Conservation (phyloP, 2,329 filamentous ascomycete genomes). For the Rhynchosporium agropyri region DNA sequence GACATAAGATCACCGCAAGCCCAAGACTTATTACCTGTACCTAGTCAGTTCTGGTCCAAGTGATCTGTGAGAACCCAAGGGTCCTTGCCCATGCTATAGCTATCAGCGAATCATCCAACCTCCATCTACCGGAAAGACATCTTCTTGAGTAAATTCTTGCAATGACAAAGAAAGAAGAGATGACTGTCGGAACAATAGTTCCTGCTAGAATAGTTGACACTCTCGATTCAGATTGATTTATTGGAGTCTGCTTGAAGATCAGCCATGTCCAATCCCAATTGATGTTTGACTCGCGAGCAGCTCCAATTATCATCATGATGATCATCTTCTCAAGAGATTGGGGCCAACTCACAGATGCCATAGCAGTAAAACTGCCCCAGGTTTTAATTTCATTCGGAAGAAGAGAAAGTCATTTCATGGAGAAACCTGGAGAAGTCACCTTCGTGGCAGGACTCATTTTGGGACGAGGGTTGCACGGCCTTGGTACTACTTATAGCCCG, state of each 20-base stretch:
- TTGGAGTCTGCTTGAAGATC: not conserved
- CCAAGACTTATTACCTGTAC: slow-evolving; percentile 17
- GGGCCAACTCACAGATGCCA: slow-evolving; percentile 8
- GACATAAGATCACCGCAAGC: slow-evolving; percentile 19
- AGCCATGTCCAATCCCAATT: not conserved
- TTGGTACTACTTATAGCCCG: slow-evolving; percentile 7
- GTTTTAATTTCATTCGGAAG: not conserved
- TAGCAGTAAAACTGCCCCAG: slow-evolving; percentile 3
- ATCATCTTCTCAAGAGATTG: not conserved
- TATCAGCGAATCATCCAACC: slow-evolving; percentile 28
- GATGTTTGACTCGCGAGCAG: not conserved
- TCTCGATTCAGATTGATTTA: slow-evolving; percentile 16
- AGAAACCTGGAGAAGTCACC: slow-evolving; percentile 6
- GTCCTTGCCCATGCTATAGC: slow-evolving; percentile 26
- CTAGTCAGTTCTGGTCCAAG: not conserved
- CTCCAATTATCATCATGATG: not conserved
- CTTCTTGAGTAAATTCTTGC: slow-evolving; percentile 28
- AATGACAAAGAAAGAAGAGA: slow-evolving; percentile 28
- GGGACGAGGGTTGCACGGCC: slow-evolving; percentile 9
- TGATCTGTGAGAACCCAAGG: too few relatives aligned
- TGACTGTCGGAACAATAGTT: slow-evolving; percentile 23
- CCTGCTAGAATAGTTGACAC: slow-evolving; percentile 23
- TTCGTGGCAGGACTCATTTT: not conserved
- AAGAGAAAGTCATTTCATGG: not conserved
- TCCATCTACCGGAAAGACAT: slow-evolving; percentile 26